phyloP scores from a whole-genome alignment of 2,329 filamentous ascomycete genomes.

The Akanthomyces muscarius region DNA sequence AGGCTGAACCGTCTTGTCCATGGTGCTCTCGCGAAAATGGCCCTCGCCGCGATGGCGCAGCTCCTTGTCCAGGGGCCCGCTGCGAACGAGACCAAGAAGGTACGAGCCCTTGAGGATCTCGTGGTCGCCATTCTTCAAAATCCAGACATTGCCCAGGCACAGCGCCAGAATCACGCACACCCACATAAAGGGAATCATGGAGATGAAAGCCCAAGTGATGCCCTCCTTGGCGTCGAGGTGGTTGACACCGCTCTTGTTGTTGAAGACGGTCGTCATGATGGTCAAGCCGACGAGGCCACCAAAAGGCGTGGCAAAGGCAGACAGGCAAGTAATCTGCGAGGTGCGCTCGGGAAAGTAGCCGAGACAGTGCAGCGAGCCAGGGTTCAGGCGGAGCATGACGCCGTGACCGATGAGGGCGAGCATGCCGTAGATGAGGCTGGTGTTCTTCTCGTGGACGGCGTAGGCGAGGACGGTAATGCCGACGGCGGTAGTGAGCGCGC shows the following conservation, averaged over 20 bases:
- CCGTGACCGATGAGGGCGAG: slow-evolving; percentile 61
- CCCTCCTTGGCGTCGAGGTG: slow-evolving; percentile 12
- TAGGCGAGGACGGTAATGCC: slow-evolving; percentile 57
- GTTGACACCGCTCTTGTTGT: slow-evolving; percentile 43
- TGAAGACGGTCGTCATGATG: slow-evolving; percentile 66
- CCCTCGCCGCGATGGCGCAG: slow-evolving; percentile 6
- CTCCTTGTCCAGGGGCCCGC: slow-evolving; percentile 10
- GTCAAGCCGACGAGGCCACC: slow-evolving; percentile 63
- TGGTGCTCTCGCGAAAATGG: not conserved
- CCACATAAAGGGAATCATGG: slow-evolving; percentile 18
- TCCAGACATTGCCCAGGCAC: slow-evolving; percentile 15
- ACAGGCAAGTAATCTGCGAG: slow-evolving; percentile 55
- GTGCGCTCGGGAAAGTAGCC: slow-evolving; percentile 57
- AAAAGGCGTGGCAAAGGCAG: slow-evolving; percentile 57
- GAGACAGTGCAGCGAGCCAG: slow-evolving; percentile 57
- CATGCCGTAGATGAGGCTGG: slow-evolving; percentile 57
- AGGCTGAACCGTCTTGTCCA: not conserved
- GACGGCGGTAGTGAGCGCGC: slow-evolving; percentile 51
- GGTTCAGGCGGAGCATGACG: slow-evolving; percentile 61
- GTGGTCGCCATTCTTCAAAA: slow-evolving; percentile 10
- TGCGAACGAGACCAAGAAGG: not conserved
- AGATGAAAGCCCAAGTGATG: slow-evolving; percentile 14
- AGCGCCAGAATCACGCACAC: slow-evolving; percentile 12
- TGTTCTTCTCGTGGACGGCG: slow-evolving; percentile 48
- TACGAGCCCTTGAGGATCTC: slow-evolving; percentile 3